Evolutionary conservation across 2,329 filamentous ascomycete species (phyloP), one percentile per base, ranked within the genome.

Genomic region (Chaetomium strumarium): DNA sequence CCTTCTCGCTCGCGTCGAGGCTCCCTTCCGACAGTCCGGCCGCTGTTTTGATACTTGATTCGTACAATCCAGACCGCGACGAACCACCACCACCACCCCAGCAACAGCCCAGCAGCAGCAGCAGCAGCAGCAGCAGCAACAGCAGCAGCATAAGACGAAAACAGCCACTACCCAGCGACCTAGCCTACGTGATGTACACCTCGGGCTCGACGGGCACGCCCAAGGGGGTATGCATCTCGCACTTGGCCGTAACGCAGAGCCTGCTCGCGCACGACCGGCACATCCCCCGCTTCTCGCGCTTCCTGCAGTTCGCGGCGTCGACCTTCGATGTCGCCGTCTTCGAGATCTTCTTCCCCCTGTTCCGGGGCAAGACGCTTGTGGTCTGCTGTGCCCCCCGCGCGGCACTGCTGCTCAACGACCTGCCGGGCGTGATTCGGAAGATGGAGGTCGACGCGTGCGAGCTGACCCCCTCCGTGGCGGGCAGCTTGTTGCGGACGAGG

Each of bases 321-420:
- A 96, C 90, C 0, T 96, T 96, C 65, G 91, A 96, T 67, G 91
- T 96, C 8, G 95, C 89, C 0, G 85, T 96, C 6, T 96, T 96
- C 66, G 91, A 96, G 66, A 91, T 95, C 7, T 96, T 96, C 75
- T 96, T 96, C 59, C 87, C 91, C 0, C 72, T 91, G 14, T 85
- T 84, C 56, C 77, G 89, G 52, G 86, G 86, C 2, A 74, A 73
- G 19, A 95, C 89, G n/a, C n/a, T n/a, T 0, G 72, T 96, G 2
- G 80, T 92, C 44, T 80, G 81, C 51, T 89, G 85, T 59, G 78
- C 83, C 51, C 80, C n/a, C n/a, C n/a, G n/a, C n/a, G n/a, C n/a
- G n/a, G 90, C 29, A 73, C 75, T 45, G 74, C 80, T 96, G 74
- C 75, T 96, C 39, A 80, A 86, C 56, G 83, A 96, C 63, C 77